Evolutionary conservation across 257 asterid species (phyloP).

Genomic region (Primulina tabacum): DNA sequence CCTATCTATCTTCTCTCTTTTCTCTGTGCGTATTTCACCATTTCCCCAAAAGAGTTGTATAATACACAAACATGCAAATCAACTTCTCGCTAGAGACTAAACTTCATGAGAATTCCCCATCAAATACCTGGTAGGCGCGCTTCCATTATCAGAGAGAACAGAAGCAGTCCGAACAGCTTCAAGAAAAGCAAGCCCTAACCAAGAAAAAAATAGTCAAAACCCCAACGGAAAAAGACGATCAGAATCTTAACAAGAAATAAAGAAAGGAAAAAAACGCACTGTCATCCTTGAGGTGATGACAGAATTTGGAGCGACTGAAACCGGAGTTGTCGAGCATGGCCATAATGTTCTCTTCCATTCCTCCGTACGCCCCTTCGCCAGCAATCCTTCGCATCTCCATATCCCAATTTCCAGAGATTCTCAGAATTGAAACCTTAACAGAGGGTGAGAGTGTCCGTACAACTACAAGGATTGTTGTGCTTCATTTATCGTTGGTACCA

Average conservation of each 20-base stretch:
- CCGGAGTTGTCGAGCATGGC: conserved; percentile 79
- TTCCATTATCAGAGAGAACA: conserved; percentile 55
- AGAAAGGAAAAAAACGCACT: conserved; percentile 32
- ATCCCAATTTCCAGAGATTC: neutral
- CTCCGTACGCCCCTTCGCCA: conserved; percentile 35
- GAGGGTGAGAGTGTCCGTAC: neutral
- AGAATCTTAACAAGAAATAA: neutral
- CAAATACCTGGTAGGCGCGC: conserved; percentile 63
- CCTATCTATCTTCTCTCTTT: too few relatives aligned
- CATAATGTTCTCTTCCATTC: conserved; percentile 81
- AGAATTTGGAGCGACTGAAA: conserved; percentile 43
- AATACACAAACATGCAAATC: neutral
- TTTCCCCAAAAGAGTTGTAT: too few relatives aligned
- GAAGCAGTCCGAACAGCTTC: conserved; percentile 88
- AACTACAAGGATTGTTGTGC: neutral
- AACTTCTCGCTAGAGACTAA: neutral
- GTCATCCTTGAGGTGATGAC: conserved; percentile 75
- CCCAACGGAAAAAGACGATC: neutral
- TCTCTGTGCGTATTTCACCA: too few relatives aligned
- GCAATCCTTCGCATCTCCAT: conserved; percentile 45
- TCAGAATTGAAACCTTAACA: neutral
- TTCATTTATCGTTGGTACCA: neutral
- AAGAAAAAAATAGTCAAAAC: neutral
- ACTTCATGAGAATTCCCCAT: neutral
- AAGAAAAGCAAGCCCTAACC: conserved; percentile 70